Percentiles rank a stretch among this genome's conserved stretches.
These are phyloP conservation scores for Magnolia sinica DNA, from an alignment of 164 flowering plant species.

Conservation along the genomic window DNA sequence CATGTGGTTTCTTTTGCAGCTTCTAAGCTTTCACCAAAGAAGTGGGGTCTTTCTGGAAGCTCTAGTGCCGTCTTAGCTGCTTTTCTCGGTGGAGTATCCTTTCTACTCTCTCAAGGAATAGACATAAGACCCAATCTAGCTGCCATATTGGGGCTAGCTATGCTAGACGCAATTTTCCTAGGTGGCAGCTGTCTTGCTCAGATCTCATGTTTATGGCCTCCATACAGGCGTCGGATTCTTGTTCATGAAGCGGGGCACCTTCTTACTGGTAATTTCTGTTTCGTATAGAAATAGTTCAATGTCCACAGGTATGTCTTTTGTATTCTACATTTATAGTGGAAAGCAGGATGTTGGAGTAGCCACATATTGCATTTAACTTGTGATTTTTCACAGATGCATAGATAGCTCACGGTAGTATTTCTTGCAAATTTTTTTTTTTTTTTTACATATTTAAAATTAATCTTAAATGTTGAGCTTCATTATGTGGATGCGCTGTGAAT, in stretches of 20 bases:
- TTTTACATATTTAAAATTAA: no score
- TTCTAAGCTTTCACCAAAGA: slow-evolving; percentile 83
- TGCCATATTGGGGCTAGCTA: slow-evolving; percentile 65
- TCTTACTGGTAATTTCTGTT: slow-evolving; percentile 49
- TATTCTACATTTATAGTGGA: not conserved
- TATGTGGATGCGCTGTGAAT: no score
- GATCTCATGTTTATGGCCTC: slow-evolving; percentile 94
- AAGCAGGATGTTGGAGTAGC: not conserved
- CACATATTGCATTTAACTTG: not conserved
- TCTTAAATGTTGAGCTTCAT: no score
- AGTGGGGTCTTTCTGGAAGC: slow-evolving; percentile 89
- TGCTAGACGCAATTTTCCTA: slow-evolving; percentile 68
- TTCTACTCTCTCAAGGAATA: slow-evolving; percentile 71
- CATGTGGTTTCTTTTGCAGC: slow-evolving; percentile 33
- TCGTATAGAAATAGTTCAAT: not conserved
- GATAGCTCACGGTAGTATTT: not conserved
- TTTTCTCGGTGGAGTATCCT: slow-evolving; percentile 70
- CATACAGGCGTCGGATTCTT: slow-evolving; percentile 73
- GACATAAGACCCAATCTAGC: slow-evolving; percentile 86
- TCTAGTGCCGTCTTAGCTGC: slow-evolving; percentile 50
- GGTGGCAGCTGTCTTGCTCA: slow-evolving; percentile 89
- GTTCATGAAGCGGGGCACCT: slow-evolving; percentile 99
- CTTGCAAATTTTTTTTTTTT: no score
- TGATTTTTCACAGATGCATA: not conserved
- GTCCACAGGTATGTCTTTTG: not conserved